These are phyloP conservation scores for Protomyces inundatus DNA, from an alignment of 1,139 yeast genomes.

Conservation along the genomic window DNA sequence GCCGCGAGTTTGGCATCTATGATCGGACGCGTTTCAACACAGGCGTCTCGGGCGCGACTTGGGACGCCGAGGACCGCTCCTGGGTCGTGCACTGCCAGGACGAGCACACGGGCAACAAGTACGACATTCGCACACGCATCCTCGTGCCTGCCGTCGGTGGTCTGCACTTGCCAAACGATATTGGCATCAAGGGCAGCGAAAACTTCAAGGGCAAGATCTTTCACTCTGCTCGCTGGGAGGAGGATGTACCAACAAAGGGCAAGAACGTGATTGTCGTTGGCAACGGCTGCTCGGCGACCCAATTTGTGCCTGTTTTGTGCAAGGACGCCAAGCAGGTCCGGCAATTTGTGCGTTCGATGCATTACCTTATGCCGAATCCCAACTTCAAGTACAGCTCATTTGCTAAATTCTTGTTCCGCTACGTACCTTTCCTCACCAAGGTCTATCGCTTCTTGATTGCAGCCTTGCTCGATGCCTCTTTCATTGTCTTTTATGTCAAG, in stretches of 20 bases:
- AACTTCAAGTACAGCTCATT: conserved; percentile 7
- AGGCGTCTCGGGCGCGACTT: conserved; percentile 31
- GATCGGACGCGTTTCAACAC: conserved; percentile 31
- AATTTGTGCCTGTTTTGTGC: conserved; percentile 33
- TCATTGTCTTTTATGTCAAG: conserved; percentile 11
- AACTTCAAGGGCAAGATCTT: conserved; percentile 35
- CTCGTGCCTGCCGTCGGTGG: conserved; percentile 34
- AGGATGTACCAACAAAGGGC: conserved; percentile 31
- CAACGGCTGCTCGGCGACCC: conserved; percentile 37
- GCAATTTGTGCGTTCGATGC: conserved; percentile 24
- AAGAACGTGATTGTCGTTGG: conserved; percentile 37
- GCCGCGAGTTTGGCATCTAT: conserved; percentile 33
- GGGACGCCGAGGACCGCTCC: conserved; percentile 33
- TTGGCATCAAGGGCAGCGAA: conserved; percentile 34
- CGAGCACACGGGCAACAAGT: conserved; percentile 27
- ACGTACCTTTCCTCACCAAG: conserved; percentile 14
- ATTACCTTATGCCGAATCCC: conserved; percentile 22
- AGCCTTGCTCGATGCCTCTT: conserved; percentile 10
- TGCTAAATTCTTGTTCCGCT: conserved; percentile 1
- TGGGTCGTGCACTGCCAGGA: conserved; percentile 33
- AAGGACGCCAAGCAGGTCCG: conserved; percentile 21
- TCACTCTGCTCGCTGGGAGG: conserved; percentile 36
- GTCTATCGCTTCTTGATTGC: conserved; percentile 15
- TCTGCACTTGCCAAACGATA: conserved; percentile 34
- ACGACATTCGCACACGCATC: conserved; percentile 17